Conservation (phyloP, 1,139 yeast species). For the Sporopachydermia cereana region DNA sequence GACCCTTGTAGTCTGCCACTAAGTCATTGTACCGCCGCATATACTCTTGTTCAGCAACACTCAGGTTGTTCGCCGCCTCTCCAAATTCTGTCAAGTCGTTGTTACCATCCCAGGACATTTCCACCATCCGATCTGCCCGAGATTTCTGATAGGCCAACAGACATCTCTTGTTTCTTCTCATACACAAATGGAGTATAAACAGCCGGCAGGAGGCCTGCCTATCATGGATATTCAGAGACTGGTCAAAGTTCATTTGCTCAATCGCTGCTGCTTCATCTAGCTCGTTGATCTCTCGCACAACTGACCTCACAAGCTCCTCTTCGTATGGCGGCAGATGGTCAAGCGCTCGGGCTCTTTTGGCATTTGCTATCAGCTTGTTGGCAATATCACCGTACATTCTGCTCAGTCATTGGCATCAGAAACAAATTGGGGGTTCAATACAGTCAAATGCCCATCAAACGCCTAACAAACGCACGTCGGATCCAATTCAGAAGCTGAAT, state of each 20-base stretch:
- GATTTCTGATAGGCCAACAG: conserved; percentile 69
- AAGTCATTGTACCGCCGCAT: conserved; percentile 58
- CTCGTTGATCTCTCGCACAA: conserved; percentile 33
- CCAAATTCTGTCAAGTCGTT: conserved; percentile 23
- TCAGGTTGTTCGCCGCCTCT: conserved; percentile 38
- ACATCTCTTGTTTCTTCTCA: conserved; percentile 84
- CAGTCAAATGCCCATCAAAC: too few relatives aligned
- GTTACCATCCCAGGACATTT: conserved; percentile 55
- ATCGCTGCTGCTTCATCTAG: conserved; percentile 39
- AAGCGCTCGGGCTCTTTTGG: conserved; percentile 62
- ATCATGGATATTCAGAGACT: conserved; percentile 19
- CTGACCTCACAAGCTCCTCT: conserved; percentile 58
- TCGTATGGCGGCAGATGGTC: conserved; percentile 65
- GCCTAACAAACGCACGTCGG: too few relatives aligned
- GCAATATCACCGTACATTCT: conserved; percentile 86
- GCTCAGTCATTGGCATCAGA: neutral
- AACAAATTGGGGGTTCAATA: too few relatives aligned
- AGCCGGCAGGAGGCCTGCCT: conserved; percentile 56
- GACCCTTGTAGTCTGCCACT: conserved; percentile 65
- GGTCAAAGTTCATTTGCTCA: conserved; percentile 33
- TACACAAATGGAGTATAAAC: conserved; percentile 70
- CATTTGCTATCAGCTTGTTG: conserved; percentile 69
- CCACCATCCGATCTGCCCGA: conserved; percentile 57
- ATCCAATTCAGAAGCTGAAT: too few relatives aligned
- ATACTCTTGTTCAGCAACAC: conserved; percentile 75